phyloP scores from a whole-genome alignment of 768 basidiomycete species.

The Lyophyllum atratum region DNA sequence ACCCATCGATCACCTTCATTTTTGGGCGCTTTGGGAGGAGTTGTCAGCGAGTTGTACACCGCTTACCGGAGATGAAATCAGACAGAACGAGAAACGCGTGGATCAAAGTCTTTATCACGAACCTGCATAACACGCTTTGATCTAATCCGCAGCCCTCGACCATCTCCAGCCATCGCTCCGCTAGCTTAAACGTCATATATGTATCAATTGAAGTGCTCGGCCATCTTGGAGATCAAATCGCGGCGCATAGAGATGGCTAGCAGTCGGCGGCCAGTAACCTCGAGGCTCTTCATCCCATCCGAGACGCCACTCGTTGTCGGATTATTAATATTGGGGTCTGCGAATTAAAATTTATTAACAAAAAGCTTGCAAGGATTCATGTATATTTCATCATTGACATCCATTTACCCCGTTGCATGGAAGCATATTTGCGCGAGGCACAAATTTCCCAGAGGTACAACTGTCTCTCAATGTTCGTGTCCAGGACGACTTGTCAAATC shows the following conservation, averaged over 20 bases:
- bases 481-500: neutral
- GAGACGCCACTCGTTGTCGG: neutral
- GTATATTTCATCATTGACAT: neutral
- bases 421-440: neutral
- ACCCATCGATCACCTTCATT: slow-evolving; percentile 3
- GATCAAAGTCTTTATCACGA: neutral
- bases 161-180: neutral
- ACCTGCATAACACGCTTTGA: neutral
- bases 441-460: neutral
- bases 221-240: neutral
- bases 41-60: too few species aligned
- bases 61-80: neutral
- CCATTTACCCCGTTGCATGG: too few species aligned
- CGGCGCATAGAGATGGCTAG: neutral
- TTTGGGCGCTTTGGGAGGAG: too few species aligned
- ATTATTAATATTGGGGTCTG: too few species aligned
- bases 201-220: neutral
- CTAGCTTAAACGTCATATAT: neutral
- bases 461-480: neutral
- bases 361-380: neutral
- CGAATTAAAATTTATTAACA: too few species aligned
- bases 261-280: neutral
- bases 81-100: neutral
- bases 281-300: neutral
- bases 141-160: neutral